phyloP scores from a whole-genome alignment of 2,329 filamentous ascomycete species.

The Diaporthe nobilis region DNA sequence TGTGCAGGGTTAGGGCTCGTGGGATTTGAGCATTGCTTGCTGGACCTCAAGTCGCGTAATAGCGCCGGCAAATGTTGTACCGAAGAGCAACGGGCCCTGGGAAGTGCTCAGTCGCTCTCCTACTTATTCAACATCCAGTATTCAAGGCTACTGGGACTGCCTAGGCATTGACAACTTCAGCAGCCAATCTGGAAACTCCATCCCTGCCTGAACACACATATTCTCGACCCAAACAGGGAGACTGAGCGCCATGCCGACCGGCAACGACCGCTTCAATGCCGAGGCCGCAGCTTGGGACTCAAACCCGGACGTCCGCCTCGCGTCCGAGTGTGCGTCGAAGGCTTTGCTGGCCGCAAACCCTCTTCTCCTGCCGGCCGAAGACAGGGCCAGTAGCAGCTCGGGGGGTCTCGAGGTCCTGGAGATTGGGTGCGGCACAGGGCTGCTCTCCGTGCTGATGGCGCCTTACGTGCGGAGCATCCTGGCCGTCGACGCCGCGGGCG shows the following conservation, averaged over 20 bases:
- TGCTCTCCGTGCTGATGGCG: constrained; percentile 64
- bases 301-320: constrained; percentile 64
- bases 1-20: not conserved
- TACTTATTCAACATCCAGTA: not conserved
- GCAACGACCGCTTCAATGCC: constrained; percentile 65
- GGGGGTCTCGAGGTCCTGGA: constrained; percentile 63
- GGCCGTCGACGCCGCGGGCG: constrained; percentile 66
- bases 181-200: not conserved
- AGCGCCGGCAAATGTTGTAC: not conserved
- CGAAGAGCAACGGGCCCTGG: not conserved
- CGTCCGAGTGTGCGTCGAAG: constrained; percentile 58
- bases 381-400: constrained; percentile 32
- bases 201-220: not conserved
- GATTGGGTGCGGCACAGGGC: constrained; percentile 70
- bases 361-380: not conserved
- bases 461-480: constrained; percentile 62
- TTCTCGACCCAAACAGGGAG: not conserved
- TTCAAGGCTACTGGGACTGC: not conserved
- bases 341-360: constrained; percentile 55
- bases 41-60: not conserved
- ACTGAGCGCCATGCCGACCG: not conserved
- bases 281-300: constrained; percentile 69
- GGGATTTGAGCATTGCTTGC: not conserved
- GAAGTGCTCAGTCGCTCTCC: not conserved
- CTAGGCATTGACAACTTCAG: not conserved